Base-by-base conservation (phyloP, 2,329 filamentous ascomycete genomes). In the Chalaropsis ovoidea region DNA sequence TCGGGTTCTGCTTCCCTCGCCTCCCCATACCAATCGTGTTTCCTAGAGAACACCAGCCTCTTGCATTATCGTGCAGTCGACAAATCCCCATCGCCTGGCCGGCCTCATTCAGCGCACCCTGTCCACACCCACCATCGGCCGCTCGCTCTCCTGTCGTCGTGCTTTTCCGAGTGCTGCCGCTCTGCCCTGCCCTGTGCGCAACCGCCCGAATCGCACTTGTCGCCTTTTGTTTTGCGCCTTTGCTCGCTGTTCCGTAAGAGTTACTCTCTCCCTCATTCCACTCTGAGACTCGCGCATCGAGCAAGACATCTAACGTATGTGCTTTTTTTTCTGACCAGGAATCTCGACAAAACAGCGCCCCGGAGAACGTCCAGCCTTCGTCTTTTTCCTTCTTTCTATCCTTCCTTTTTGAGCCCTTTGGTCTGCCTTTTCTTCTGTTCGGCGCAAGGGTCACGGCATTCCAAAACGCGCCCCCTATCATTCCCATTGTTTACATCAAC, bases 361-460 rank as follows among this genome's bases (percentile, higher is more conserved):
- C 31, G 43, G 43, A 22, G 10, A 62, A 47, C 60, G n/a, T 42
- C 41, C 61, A 49, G 35, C 39, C 61, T 66, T 24, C 39, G 62
- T 39, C 35, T 65, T 43, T 58, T 41, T 61, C 56, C 31, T n/a
- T 63, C 42, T 65, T 65, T 65, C 19, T 19, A 8, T 19, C 54
- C 22, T 54, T 67, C 58, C 39, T 62, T 65, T 67, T 62, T 63
- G 45, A n/a, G 27, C 42, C 62, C 58, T 61, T 65, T 62, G 31
- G 27, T 41, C 69, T 68, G 24, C 31, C 15, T 31, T 45, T 64
- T 39, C 49, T 61, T 65, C 35, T 27, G 22, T 56, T 62, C 61
- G 58, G 49, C 39, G 42, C 61, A 42, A 60, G 54, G 65, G 49
- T 63, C 52, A 61, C 61, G 49, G 45, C 63, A 58, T 64, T 58